These are phyloP conservation scores for Crithidia acanthocephali DNA, from an alignment of 208 protist species.

Conservation along the genomic window DNA sequence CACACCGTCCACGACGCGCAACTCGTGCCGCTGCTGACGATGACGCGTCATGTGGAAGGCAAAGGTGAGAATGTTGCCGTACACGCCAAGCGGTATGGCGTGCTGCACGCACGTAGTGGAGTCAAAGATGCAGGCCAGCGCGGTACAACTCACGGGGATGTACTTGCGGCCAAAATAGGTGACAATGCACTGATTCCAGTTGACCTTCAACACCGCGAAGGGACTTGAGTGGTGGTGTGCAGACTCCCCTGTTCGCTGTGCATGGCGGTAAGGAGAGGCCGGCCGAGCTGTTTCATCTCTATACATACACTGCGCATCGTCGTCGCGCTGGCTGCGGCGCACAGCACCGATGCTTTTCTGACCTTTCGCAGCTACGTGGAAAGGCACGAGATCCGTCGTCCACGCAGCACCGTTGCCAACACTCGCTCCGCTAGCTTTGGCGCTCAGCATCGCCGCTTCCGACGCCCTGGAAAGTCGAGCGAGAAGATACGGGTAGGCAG, in stretches of 20 bases:
- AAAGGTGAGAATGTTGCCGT: slow-evolving; percentile 28
- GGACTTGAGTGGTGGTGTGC: not conserved
- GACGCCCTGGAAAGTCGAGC: too few species aligned
- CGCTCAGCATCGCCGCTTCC: not conserved
- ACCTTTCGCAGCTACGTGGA: not conserved
- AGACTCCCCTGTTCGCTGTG: too few species aligned
- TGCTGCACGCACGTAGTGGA: slow-evolving; percentile 37
- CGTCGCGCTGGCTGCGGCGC: too few species aligned
- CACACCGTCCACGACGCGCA: not conserved
- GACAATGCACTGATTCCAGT: slow-evolving; percentile 14
- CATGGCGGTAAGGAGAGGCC: too few species aligned
- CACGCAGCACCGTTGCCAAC: not conserved
- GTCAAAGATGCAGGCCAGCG: slow-evolving; percentile 49
- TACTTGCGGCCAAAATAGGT: slow-evolving; percentile 38
- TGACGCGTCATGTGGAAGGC: slow-evolving; percentile 7
- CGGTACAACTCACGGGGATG: slow-evolving; percentile 39
- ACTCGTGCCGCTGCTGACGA: slow-evolving; percentile 15
- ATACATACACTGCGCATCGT: too few species aligned
- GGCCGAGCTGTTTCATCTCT: too few species aligned
- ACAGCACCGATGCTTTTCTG: too few species aligned
- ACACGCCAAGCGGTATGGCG: slow-evolving; percentile 47
- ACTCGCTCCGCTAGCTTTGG: not conserved
- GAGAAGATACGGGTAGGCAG: not conserved
- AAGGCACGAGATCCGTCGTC: not conserved
- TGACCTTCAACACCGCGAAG: not conserved